Percentiles rank a stretch among this genome's conserved stretches.
phyloP scores from a whole-genome alignment of 2,329 filamentous ascomycete species.

The Calonectria pteridis region DNA sequence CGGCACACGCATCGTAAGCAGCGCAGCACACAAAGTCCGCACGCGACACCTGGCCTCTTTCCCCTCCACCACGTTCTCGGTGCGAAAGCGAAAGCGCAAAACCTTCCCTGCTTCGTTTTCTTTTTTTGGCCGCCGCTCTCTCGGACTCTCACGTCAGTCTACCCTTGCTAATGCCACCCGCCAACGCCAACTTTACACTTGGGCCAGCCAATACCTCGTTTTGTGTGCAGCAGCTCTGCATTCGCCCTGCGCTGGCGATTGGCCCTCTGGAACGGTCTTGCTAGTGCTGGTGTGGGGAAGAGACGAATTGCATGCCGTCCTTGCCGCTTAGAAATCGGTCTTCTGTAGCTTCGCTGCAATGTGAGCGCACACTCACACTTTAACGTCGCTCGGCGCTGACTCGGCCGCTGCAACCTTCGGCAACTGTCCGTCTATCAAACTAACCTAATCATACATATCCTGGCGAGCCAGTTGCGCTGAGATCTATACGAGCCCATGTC shows the following conservation, averaged over 20 bases:
- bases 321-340: not conserved
- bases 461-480: not conserved
- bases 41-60: not conserved
- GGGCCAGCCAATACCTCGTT: not conserved
- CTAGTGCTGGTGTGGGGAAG: slow-evolving; percentile 17
- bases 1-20: not conserved
- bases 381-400: not conserved
- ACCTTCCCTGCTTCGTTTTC: not conserved
- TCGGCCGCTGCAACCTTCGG: slow-evolving; percentile 8
- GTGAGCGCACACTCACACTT: not conserved
- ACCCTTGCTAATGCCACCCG: slow-evolving; percentile 10
- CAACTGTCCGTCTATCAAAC: slow-evolving; percentile 14
- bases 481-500: not conserved
- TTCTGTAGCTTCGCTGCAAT: slow-evolving; percentile 4
- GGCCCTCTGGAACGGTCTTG: not conserved
- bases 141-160: slow-evolving; percentile 24
- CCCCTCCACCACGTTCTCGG: not conserved
- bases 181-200: not conserved
- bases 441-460: slow-evolving; percentile 2
- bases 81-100: slow-evolving; percentile 11
- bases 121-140: slow-evolving; percentile 5
- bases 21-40: not conserved
- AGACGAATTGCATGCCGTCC: slow-evolving; percentile 7
- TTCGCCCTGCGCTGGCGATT: not conserved
- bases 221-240: not conserved